Base-by-base conservation (phyloP, 805 yeast genomes). In the Wickerhamomyces kurtzmanii region DNA sequence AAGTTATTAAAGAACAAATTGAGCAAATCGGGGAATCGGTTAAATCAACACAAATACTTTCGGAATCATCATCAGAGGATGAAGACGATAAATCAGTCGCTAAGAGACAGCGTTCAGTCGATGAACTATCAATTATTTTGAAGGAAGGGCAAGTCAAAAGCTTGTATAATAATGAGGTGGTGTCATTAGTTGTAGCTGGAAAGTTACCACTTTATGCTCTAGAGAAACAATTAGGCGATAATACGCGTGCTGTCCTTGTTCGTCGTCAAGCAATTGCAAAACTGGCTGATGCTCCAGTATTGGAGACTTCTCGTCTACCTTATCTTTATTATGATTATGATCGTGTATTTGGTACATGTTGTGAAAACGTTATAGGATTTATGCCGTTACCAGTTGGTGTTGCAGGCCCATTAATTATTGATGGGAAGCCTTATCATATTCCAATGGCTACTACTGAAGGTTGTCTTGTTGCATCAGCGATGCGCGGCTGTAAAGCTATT, bases 401-500 rank as follows among this genome's bases (percentile, higher is more conserved):
- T 49, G 96, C 96, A 16, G 99, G 99, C 30, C 99, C 99, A 8
- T 58, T 91, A 52, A 65, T 84, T 31, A 83, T 91, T 45, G 97
- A 91, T 54, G 93, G 89, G 28, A 74, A 68, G 39, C 75, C 93
- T 26, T 80, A 69, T 53, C 94, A 86, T 56, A 77, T 91, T 42
- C 99, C 99, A 22, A 85, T 91, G 94, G 99, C 99, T 16, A 91
- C 99, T 12, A 91, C 98, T 20, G 99, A 91, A 62, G 99, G 99
- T 29, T 93, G 97, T 59, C 67, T 91, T 33, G 96, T 91, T 40
- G 99, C 99, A 4, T 86, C 96, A 12, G 80, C 98, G 10, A 89
- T 85, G 94, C 81, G 99, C 58, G 99, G 99, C 40, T 91, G 97
- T 64, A 91, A 91, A 53, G 97, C 97, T 16, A 81, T 91, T 40